These are phyloP conservation scores for Penicillium taxi DNA, from an alignment of 495 filamentous ascomycete genomes.

Conservation along the genomic window DNA sequence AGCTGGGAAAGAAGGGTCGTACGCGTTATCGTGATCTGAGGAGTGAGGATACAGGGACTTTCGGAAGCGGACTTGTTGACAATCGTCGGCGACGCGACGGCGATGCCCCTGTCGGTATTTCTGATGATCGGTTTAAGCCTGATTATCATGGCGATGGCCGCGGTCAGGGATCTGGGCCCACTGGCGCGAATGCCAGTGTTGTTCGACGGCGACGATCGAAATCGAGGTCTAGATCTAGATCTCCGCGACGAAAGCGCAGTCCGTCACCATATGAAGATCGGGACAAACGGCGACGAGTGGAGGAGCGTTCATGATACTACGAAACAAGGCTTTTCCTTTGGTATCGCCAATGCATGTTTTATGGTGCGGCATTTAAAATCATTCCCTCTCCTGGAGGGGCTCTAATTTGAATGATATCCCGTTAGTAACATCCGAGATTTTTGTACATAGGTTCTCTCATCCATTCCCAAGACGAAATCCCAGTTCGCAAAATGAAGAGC, in stretches of 20 bases:
- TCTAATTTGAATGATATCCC: conserved; percentile 5
- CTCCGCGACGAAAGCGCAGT: conserved; percentile 29
- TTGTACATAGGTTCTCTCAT: conserved; percentile 16
- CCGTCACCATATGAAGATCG: conserved; percentile 53
- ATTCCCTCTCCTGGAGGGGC: conserved; percentile 10
- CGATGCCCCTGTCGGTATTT: conserved; percentile 37
- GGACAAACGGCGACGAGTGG: conserved; percentile 62
- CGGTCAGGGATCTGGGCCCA: conserved; percentile 25
- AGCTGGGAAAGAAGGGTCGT: conserved; percentile 83
- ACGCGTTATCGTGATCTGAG: conserved; percentile 85
- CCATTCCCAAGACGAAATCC: background rate
- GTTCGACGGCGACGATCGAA: conserved; percentile 33
- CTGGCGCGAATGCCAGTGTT: conserved; percentile 44
- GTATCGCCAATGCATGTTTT: too few species aligned
- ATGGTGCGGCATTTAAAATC: conserved; percentile 7
- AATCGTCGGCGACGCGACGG: conserved; percentile 33
- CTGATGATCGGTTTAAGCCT: conserved; percentile 66
- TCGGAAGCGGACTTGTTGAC: conserved; percentile 56
- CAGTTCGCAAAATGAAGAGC: background rate
- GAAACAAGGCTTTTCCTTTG: too few species aligned
- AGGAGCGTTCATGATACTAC: conserved; percentile 29
- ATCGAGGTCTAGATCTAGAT: conserved; percentile 29
- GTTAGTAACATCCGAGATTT: background rate
- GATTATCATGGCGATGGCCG: conserved; percentile 43
- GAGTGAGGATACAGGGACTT: conserved; percentile 84